Conservation (phyloP, 306 rosid genomes). For the Lupinus albus region DNA sequence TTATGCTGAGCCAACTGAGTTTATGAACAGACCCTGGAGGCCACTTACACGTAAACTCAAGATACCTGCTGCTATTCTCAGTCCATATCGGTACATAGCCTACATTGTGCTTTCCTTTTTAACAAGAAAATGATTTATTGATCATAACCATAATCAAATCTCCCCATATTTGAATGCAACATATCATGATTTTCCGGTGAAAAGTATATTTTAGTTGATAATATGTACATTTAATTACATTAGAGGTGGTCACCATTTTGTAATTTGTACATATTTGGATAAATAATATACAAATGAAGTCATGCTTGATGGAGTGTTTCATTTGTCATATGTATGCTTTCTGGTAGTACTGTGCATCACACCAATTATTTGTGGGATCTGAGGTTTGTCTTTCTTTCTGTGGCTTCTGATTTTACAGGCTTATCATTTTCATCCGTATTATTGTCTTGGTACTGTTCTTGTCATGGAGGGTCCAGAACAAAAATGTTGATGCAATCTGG, state of each 20-base stretch:
- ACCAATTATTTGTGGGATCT: constrained; percentile 24
- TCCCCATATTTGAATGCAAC: constrained; percentile 7
- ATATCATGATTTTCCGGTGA: neutral
- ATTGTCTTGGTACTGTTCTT: constrained; percentile 71
- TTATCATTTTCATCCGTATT: constrained; percentile 70
- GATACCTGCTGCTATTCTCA: constrained; percentile 90
- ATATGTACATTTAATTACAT: constrained; percentile 1
- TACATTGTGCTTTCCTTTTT: neutral
- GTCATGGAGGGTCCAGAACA: constrained; percentile 74
- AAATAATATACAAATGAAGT: neutral
- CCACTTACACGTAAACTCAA: constrained; percentile 87
- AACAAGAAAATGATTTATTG: neutral
- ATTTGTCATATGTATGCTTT: neutral
- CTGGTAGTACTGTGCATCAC: neutral
- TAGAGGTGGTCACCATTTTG: constrained; percentile 13
- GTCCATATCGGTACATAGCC: constrained; percentile 76
- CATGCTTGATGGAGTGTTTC: neutral
- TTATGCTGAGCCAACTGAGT: constrained; percentile 63
- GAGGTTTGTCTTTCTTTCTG: constrained; percentile 33
- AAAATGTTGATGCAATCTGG: constrained; percentile 83
- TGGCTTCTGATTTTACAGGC: constrained; percentile 59
- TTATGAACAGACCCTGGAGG: constrained; percentile 83
- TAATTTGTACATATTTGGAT: constrained; percentile 4
- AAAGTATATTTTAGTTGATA: neutral
- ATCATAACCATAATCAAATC: constrained; percentile 8